Base-by-base conservation (phyloP, 345 rosid genomes). In the Nephelium lappaceum region DNA sequence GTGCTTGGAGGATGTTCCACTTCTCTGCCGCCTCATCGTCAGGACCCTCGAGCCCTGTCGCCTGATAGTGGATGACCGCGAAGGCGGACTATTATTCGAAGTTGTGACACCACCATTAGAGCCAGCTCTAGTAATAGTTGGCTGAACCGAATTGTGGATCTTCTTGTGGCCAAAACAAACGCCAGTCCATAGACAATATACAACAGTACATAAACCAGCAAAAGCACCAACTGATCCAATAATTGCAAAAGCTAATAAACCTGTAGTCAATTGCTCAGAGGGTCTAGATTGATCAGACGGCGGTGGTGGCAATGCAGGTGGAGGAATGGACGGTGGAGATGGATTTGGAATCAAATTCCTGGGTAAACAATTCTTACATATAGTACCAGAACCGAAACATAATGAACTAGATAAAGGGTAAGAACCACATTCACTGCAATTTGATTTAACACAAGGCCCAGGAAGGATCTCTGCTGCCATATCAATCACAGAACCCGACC, bases 91-190 rank as follows among this genome's bases (percentile, higher is more conserved):
- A 16, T 63, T 87, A 71, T 80, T 94, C 0, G 98, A 92, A 2
- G 84, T 75, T 5, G 81, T 72, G 38, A 19, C 25, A 9, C 81
- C 83, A 15, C 87, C 89, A 21, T 57, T 80, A 63, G 94, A 93
- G 14, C 92, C 90, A 15, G 82, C 88, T 70, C 97, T 82, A 12
- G 94, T 91, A 51, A 94, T 90, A 16, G 93, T 94, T 3, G 99
- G 99, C 68, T 94, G 99, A 27, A 96, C 99, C 0, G 98, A 94
- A 82, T 96, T 96, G 73, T 96, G 95, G 12, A 96, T 84, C 79
- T 96, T 96, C 88, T 89, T 92, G 79, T 87, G 86, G 61, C 97
- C 93, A 70, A 93, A 89, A 83, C 95, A 96, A 77, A 71, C 91
- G 11, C 98, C 95, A 0, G 83, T 86, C 99, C 97, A 92, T 27